A percentile compares a stretch with the other conserved stretches of the same genome.
These are phyloP conservation scores for Chytriomyces sp. DNA, from an alignment of 192 early-diverging fungal genomes.

Conservation along the genomic window DNA sequence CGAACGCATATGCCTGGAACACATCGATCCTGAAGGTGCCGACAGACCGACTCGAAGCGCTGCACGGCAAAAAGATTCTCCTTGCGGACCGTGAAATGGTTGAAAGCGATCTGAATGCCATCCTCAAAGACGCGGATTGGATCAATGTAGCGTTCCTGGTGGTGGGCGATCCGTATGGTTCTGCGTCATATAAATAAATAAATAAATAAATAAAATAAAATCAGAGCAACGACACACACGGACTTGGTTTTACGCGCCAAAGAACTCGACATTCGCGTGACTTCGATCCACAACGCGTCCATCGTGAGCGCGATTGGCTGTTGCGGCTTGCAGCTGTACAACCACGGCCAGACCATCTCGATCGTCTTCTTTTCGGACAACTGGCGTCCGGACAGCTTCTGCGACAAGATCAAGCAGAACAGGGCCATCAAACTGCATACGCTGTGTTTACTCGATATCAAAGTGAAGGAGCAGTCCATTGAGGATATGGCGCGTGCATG, in stretches of 20 bases:
- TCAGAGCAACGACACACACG: constrained; percentile 93
- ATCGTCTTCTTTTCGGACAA: constrained; percentile 94
- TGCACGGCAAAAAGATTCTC: constrained; percentile 83
- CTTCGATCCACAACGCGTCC: constrained; percentile 97
- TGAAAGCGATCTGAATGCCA: constrained; percentile 87
- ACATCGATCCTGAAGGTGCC: constrained; percentile 91
- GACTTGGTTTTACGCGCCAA: constrained; percentile 94
- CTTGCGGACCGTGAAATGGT: constrained; percentile 98
- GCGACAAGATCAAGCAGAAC: constrained; percentile 91
- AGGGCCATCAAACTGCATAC: constrained; percentile 85
- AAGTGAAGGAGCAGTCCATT: constrained; percentile 95
- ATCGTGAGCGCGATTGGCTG: constrained; percentile 98
- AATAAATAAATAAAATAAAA: neutral
- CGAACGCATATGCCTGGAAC: constrained; percentile 93
- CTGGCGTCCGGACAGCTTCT: constrained; percentile 97
- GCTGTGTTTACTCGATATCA: constrained; percentile 95
- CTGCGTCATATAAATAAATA: constrained; percentile 9
- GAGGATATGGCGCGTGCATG: constrained; percentile 97
- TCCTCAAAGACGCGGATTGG: constrained; percentile 84
- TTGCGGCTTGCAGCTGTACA: constrained; percentile 95
- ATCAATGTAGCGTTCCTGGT: constrained; percentile 95
- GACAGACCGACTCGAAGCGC: constrained; percentile 80
- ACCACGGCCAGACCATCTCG: constrained; percentile 98
- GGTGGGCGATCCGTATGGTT: constrained; percentile 96
- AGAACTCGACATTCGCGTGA: constrained; percentile 82